A percentile compares a stretch with the other conserved stretches of the same genome.
These are phyloP conservation scores for Backusella mclennaniae DNA, from an alignment of 192 early-diverging fungal genomes.

Conservation along the genomic window DNA sequence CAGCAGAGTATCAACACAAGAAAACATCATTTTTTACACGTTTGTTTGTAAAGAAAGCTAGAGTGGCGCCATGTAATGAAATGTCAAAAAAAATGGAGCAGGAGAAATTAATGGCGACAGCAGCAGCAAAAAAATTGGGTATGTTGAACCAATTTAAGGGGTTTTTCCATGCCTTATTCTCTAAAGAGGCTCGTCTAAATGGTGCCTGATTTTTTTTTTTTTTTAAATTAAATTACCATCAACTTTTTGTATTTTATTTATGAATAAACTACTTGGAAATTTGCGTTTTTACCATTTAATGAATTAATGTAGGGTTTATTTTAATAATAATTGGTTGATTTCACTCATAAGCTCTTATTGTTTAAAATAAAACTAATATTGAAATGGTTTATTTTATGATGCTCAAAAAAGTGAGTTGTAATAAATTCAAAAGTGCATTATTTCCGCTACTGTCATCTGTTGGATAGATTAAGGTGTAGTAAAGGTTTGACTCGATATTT, in stretches of 20 bases:
- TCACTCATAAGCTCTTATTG: too few relatives aligned
- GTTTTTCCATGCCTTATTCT: neutral
- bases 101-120: neutral
- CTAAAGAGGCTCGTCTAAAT: neutral
- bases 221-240: neutral
- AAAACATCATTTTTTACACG: slow-evolving; percentile 10
- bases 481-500: too few relatives aligned
- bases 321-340: too few relatives aligned
- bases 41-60: slow-evolving; percentile 7
- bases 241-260: neutral
- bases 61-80: neutral
- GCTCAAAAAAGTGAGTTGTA: too few relatives aligned
- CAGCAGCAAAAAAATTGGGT: neutral
- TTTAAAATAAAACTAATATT: too few relatives aligned
- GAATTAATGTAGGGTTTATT: neutral
- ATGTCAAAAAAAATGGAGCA: neutral
- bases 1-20: neutral
- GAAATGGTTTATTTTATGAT: too few relatives aligned
- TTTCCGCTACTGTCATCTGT: too few relatives aligned
- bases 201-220: neutral
- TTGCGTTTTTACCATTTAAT: neutral
- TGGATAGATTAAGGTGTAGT: too few relatives aligned
- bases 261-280: neutral
- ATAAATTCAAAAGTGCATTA: too few relatives aligned
- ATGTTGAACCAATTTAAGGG: neutral